A percentile compares a stretch with the other conserved stretches of the same genome.
Evolutionary conservation across 2,329 filamentous ascomycete species (phyloP).

Genomic region (Sordariomycetes sp.): DNA sequence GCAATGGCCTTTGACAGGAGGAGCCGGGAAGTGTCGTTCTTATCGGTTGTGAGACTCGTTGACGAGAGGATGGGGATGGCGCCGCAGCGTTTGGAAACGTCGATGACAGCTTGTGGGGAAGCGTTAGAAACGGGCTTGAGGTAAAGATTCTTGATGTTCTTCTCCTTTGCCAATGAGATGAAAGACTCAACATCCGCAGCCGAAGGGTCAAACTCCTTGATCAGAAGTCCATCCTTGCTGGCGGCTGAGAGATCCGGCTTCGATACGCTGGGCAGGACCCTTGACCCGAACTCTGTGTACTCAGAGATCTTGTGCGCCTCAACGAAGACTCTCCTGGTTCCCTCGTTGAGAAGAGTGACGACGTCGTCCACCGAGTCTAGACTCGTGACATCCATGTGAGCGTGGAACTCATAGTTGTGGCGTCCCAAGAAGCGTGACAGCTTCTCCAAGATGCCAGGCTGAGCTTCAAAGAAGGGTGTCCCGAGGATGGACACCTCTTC

Average conservation of each 20-base stretch:
- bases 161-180: slow-evolving; percentile 31
- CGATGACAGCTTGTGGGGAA: slow-evolving; percentile 35
- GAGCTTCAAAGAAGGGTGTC: slow-evolving; percentile 47
- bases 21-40: slow-evolving; percentile 44
- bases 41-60: slow-evolving; percentile 57
- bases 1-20: slow-evolving; percentile 64
- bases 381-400: slow-evolving; percentile 69
- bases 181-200: slow-evolving; percentile 31
- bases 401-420: slow-evolving; percentile 42
- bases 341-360: slow-evolving; percentile 72
- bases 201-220: slow-evolving; percentile 41
- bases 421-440: slow-evolving; percentile 37
- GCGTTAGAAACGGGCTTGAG: slow-evolving; percentile 39
- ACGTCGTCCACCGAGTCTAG: slow-evolving; percentile 65
- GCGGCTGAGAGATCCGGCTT: slow-evolving; percentile 34
- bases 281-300: slow-evolving; percentile 44
- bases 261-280: slow-evolving; percentile 43
- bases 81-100: slow-evolving; percentile 36
- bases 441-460: slow-evolving; percentile 35
- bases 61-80: slow-evolving; percentile 71
- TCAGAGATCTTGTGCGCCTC: slow-evolving; percentile 56
- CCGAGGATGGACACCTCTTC: slow-evolving; percentile 52
- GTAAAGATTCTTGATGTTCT: slow-evolving; percentile 38
- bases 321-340: slow-evolving; percentile 79
- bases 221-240: slow-evolving; percentile 40